Evolutionary conservation across 441 rosid genomes (phyloP), one percentile per base, ranked within the genome.

Genomic region (Rhodomyrtus psidioides): DNA sequence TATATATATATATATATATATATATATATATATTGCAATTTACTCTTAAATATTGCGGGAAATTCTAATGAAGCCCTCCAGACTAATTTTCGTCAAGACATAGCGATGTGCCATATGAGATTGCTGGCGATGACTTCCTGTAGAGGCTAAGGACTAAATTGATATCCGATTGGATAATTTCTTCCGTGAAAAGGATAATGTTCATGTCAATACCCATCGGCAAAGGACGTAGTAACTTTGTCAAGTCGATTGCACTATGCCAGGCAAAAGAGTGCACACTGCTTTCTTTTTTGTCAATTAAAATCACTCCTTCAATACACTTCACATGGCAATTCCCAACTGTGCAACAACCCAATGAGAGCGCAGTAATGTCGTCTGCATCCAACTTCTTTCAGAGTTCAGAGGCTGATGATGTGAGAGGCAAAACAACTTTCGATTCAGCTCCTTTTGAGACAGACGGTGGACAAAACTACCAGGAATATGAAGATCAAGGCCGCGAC

Each of bases 391-490:
- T 60, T 60, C 42, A 60, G 42, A 30, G 30, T 62, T 30, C 44
- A 27, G 24, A 30, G 44, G 42, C 75, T 8, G 75, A 30, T 30
- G 24, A 62, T 17, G 17, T 4, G 44, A 30, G 44, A 62, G 75
- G 17, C 75, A 3, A 17, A 30, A 17, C 74, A 30, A 9, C 44
- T 62, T 30, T 9, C 44, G 34, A 9, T 19, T 62, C 75, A 62
- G 13, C 0, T 17, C 75, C 44, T 62, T 62, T 62, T 62, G 75
- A 62, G 44, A 62, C 13, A 62, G 24, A 91, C 75, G 59, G 93
- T 85, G 39, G 95, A 91, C 84, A 86, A 84, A 39, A 89, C 83
- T 85, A 96, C 91, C 28, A 90, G 65, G 23, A 94, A 88, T 24
- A 94, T 88, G 30, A 95, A 83, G 54, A 91, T 55, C 85, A 93